Conservation (phyloP, 1,284 basidiomycete species). For the Ganoderma boninense region DNA sequence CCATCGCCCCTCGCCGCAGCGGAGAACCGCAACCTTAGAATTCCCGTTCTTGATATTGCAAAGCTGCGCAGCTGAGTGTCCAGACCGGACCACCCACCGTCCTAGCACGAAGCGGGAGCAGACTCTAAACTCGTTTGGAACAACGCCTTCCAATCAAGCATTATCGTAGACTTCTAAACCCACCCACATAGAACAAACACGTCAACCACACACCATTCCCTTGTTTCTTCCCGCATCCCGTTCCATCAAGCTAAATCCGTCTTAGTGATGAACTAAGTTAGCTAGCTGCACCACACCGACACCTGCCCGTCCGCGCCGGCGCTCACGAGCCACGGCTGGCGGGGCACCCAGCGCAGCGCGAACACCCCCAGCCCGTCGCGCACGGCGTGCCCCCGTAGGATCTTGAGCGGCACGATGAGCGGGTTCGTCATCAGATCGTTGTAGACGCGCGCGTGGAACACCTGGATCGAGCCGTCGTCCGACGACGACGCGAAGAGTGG, state of each 20-base stretch:
- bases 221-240: background rate
- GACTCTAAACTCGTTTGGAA: background rate
- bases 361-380: constrained; percentile 91
- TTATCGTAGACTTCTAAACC: background rate
- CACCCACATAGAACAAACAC: constrained; percentile 3
- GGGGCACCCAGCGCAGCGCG: constrained; percentile 88
- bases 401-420: constrained; percentile 96
- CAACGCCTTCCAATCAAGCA: background rate
- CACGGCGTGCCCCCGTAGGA: constrained; percentile 89
- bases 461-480: constrained; percentile 96
- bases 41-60: background rate
- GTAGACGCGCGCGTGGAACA: constrained; percentile 97
- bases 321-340: constrained; percentile 93
- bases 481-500: constrained; percentile 96
- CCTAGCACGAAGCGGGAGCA: background rate
- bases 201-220: background rate
- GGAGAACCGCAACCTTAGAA: background rate
- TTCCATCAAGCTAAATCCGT: background rate
- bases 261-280: constrained; percentile 49
- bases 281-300: constrained; percentile 77
- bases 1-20: background rate
- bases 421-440: constrained; percentile 96
- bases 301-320: constrained; percentile 94
- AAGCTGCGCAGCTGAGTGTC: background rate
- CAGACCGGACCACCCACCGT: background rate